These are phyloP conservation scores for Globisporangium cederbergense DNA, from an alignment of 352 stramenopile genomes.

Conservation along the genomic window DNA sequence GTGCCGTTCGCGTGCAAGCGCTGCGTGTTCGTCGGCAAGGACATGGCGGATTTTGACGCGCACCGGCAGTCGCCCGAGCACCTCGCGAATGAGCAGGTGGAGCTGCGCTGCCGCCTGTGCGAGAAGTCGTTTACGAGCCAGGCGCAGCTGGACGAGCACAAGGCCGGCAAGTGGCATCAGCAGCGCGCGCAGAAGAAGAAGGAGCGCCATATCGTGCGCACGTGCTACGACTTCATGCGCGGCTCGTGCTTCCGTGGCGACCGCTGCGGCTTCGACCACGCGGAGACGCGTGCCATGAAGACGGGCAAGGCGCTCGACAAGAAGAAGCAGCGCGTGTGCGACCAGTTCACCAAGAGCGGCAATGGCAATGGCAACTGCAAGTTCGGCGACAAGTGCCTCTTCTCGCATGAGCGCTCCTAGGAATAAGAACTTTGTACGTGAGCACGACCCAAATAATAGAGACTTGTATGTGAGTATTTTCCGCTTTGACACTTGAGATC, in stretches of 20 bases:
- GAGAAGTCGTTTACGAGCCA: constrained; percentile 79
- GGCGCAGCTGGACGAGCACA: constrained; percentile 71
- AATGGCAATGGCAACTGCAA: constrained; percentile 34
- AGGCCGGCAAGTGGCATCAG: constrained; percentile 80
- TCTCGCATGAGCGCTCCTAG: constrained; percentile 40
- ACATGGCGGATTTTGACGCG: constrained; percentile 60
- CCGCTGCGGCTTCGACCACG: constrained; percentile 69
- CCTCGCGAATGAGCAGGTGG: constrained; percentile 29
- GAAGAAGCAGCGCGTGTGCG: constrained; percentile 51
- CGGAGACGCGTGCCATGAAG: constrained; percentile 64
- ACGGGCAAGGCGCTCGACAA: constrained; percentile 44
- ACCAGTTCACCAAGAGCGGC: constrained; percentile 35
- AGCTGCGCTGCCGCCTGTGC: constrained; percentile 56
- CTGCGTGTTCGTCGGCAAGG: constrained; percentile 71
- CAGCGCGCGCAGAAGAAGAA: constrained; percentile 69
- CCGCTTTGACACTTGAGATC: not conserved
- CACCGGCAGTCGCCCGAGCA: constrained; percentile 53
- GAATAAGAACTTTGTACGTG: not conserved
- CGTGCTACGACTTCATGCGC: constrained; percentile 85
- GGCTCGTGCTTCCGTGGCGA: constrained; percentile 67
- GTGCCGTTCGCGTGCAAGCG: constrained; percentile 82
- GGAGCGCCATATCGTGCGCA: constrained; percentile 55
- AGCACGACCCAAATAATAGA: constrained; percentile 9
- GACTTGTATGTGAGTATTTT: constrained; percentile 3
- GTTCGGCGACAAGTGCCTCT: constrained; percentile 77